Percentiles rank a stretch among this genome's conserved stretches.
Conservation (phyloP, 1,284 basidiomycete genomes). For the Mycena citricolor region DNA sequence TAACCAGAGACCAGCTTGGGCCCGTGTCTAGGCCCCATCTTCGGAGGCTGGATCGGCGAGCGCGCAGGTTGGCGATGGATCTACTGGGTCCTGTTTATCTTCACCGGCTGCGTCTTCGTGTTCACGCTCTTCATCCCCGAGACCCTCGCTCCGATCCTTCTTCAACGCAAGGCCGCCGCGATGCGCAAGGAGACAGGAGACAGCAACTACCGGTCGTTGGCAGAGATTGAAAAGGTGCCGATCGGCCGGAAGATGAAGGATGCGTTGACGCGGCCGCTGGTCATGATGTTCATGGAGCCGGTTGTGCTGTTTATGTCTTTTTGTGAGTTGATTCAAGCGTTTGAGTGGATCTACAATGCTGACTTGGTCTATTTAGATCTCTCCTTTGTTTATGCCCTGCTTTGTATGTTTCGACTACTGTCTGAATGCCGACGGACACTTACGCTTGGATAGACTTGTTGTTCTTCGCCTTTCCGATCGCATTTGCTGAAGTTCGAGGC, state of each 20-base stretch:
- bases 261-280: conserved; percentile 38
- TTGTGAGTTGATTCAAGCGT: conserved; percentile 31
- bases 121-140: conserved; percentile 58
- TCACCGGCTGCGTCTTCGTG: conserved; percentile 46
- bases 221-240: conserved; percentile 33
- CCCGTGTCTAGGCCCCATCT: conserved; percentile 49
- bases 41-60: conserved; percentile 48
- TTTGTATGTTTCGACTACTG: conserved; percentile 29
- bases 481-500: conserved; percentile 38
- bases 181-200: conserved; percentile 38
- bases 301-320: conserved; percentile 45
- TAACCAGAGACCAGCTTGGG: conserved; percentile 35
- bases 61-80: conserved; percentile 51
- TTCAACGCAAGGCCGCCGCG: conserved; percentile 37
- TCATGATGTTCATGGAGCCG: conserved; percentile 41
- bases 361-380: conserved; percentile 32
- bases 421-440: conserved; percentile 14
- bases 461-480: conserved; percentile 41
- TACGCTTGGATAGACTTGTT: conserved; percentile 37
- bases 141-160: conserved; percentile 48
- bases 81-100: conserved; percentile 61
- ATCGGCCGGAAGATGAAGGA: conserved; percentile 32
- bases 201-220: conserved; percentile 31
- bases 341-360: background rate
- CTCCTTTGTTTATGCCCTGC: conserved; percentile 37